A percentile compares a stretch with the other conserved stretches of the same genome.
Evolutionary conservation across 2,329 filamentous ascomycete species (phyloP).

Genomic region (Fusarium nanum): DNA sequence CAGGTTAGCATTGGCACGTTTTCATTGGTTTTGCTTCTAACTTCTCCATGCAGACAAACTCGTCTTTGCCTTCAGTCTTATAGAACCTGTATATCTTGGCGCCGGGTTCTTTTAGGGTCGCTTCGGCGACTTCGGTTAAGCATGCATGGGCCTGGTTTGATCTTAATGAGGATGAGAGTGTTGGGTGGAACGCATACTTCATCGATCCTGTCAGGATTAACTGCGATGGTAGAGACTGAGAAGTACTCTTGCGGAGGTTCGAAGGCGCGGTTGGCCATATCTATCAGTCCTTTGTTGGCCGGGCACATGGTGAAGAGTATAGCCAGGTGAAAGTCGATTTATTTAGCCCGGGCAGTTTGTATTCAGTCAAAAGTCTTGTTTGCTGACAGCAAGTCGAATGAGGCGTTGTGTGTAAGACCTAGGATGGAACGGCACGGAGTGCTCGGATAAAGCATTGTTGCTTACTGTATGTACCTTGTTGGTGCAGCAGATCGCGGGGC

Average conservation of each 20-base stretch:
- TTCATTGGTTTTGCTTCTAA: background rate
- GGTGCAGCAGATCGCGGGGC: background rate
- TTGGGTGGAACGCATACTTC: background rate
- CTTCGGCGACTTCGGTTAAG: slow-evolving; percentile 9
- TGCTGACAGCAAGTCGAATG: too few species aligned
- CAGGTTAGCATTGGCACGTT: background rate
- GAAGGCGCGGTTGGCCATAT: background rate
- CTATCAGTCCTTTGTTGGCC: background rate
- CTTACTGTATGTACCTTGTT: background rate
- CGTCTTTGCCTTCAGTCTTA: slow-evolving; percentile 12
- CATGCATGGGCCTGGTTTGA: background rate
- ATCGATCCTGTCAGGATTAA: background rate
- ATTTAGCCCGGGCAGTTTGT: too few species aligned
- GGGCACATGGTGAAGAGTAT: background rate
- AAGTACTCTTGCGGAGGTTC: background rate
- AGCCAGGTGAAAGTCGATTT: too few species aligned
- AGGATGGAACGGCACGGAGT: background rate
- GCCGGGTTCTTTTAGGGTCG: background rate
- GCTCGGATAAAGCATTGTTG: background rate
- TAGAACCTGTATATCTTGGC: slow-evolving; percentile 26
- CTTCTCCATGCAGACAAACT: slow-evolving; percentile 21
- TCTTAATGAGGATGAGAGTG: background rate
- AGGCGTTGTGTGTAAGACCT: background rate
- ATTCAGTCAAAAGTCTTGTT: too few species aligned
- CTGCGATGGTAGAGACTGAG: slow-evolving; percentile 13